These are phyloP conservation scores for Leccinellum rugosiceps DNA, from an alignment of 768 basidiomycete species.

Conservation along the genomic window DNA sequence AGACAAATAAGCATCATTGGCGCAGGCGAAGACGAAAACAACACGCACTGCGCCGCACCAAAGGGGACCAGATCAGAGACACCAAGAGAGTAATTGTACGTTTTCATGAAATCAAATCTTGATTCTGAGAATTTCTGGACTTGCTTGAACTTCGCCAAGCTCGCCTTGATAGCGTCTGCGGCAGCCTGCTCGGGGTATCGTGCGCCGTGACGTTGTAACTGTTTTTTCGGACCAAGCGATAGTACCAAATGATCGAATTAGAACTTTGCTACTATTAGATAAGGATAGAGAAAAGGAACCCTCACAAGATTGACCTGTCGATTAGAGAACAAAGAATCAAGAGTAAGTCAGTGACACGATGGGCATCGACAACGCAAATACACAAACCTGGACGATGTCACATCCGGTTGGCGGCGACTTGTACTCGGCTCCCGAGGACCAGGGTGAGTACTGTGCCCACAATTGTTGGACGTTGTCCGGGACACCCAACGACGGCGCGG, in stretches of 20 bases:
- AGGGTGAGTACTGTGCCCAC: background rate
- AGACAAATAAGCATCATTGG: conserved; percentile 17
- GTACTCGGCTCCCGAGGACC: background rate
- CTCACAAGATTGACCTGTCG: background rate
- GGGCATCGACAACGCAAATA: background rate
- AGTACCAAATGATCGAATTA: background rate
- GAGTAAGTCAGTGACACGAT: background rate
- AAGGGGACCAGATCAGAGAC: conserved; percentile 56
- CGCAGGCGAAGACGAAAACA: conserved; percentile 48
- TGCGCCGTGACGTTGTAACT: conserved; percentile 79
- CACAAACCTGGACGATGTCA: background rate
- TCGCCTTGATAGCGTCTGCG: conserved; percentile 37
- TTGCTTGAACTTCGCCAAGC: conserved; percentile 51
- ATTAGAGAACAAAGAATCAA: background rate
- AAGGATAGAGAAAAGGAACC: background rate
- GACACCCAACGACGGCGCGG: background rate
- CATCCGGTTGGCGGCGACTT: background rate
- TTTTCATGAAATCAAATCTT: conserved; percentile 47
- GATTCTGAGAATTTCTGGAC: conserved; percentile 43
- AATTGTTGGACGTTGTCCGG: background rate
- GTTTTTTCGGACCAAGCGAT: background rate
- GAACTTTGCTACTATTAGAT: background rate
- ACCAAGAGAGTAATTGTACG: conserved; percentile 57
- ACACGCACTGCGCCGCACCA: conserved; percentile 62
- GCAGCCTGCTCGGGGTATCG: conserved; percentile 61